Evolutionary conservation across 331 rosid species (phyloP), one percentile per base, ranked within the genome.

Genomic region (Malus hybrid): DNA sequence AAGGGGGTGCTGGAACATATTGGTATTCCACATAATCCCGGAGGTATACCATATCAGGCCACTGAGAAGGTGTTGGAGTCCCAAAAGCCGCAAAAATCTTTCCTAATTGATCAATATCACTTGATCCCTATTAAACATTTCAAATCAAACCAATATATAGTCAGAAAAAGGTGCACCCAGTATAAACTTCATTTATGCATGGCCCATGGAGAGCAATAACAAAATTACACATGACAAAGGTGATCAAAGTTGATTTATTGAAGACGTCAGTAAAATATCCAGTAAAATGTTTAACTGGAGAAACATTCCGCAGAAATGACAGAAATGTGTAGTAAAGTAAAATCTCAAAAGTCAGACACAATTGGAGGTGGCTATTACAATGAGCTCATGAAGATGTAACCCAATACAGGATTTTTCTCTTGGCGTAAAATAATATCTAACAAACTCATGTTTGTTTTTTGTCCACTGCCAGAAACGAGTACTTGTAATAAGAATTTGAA

Each of bases 11-110:
- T 75, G 95, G 92, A 82, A 88, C 99, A 34, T 75, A 87, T 89
- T 94, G 99, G 81, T 91, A 94, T 83, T 94, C 99, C 77, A 94
- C 97, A 76, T 92, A 94, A 87, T 94, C 97, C 53, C 96, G 96
- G 72, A 94, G 96, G 76, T 78, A 92, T 34, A 86, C 78, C 86
- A 94, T 85, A 84, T 94, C 99, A 73, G 97, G 88, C 99, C 99
- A 94, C 82, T 92, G 99, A 75, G 96, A 84, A 82, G 89, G 73
- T 55, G 97, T 81, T 66, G 99, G 99, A 63, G 99, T 94, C 71
- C 99, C 99, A 83, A 94, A 89, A 64, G 97, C 97, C 15, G 93
- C 93, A 67, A 94, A 94, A 74, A 92, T 89, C 84, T 94, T 94
- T 78, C 99, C 97, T 79, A 94, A 82, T 80, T 94, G 99, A 81